phyloP scores from a whole-genome alignment of 2,329 filamentous ascomycete genomes.

The Thermoascus crustaceus region DNA sequence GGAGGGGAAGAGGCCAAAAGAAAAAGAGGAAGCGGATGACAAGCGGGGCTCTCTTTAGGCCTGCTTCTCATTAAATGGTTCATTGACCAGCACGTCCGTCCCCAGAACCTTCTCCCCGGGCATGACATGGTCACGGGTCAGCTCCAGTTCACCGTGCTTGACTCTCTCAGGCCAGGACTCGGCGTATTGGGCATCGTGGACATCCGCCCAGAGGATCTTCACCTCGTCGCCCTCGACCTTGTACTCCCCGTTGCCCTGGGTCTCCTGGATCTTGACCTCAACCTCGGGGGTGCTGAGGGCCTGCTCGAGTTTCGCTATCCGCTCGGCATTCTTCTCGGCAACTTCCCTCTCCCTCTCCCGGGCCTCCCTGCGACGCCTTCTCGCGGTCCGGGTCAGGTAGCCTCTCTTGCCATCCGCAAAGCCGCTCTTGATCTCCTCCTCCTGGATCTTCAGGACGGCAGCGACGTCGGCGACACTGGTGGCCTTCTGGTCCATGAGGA shows the following conservation, averaged over 20 bases:
- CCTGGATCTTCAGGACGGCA: constrained; percentile 46
- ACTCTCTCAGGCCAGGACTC: constrained; percentile 36
- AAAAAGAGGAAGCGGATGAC: too few species aligned
- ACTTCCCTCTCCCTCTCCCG: constrained; percentile 17
- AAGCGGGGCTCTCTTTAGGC: constrained; percentile 7
- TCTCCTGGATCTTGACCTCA: constrained; percentile 23
- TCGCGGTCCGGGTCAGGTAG: constrained; percentile 22
- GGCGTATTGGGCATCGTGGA: constrained; percentile 37
- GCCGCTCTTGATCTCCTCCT: constrained; percentile 26
- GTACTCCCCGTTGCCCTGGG: constrained; percentile 15
- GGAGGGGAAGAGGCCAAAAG: too few species aligned
- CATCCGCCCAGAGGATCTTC: constrained; percentile 39
- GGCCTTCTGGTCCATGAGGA: constrained; percentile 57
- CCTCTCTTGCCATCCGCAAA: constrained; percentile 24
- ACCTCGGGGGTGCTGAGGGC: constrained; percentile 11
- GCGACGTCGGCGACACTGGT: constrained; percentile 54
- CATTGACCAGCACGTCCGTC: constrained; percentile 17
- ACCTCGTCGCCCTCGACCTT: constrained; percentile 25
- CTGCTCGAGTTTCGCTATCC: constrained; percentile 16
- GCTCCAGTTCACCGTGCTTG: constrained; percentile 34
- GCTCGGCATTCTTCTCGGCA: constrained; percentile 15
- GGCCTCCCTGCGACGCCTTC: constrained; percentile 23
- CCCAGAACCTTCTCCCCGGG: constrained; percentile 18
- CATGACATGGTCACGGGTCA: constrained; percentile 29
- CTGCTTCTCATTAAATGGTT: constrained; percentile 8